A percentile compares a stretch with the other conserved stretches of the same genome.
Conservation (phyloP, 176 grass and related monocot genomes). For the Urochloa ruziziensis region DNA sequence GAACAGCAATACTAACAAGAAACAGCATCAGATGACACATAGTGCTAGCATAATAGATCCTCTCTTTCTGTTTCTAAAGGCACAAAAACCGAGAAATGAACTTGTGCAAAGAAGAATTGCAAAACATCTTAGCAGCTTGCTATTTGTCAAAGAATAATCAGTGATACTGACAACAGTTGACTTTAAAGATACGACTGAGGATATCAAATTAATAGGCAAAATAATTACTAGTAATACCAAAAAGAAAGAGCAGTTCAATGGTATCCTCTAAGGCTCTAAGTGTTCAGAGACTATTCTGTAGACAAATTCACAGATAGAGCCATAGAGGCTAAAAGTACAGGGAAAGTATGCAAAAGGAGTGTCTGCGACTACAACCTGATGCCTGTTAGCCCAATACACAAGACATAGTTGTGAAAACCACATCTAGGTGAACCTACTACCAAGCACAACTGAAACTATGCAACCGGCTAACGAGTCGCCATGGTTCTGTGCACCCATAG, state of each 20-base stretch:
- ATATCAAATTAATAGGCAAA: background rate
- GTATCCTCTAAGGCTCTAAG: background rate
- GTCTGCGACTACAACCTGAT: background rate
- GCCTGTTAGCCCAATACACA: background rate
- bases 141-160: background rate
- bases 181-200: background rate
- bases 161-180: background rate
- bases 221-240: background rate
- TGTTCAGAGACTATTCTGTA: background rate
- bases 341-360: background rate
- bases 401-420: background rate
- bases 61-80: background rate
- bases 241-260: background rate
- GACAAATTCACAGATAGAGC: background rate
- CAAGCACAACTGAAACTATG: slow-evolving; percentile 14
- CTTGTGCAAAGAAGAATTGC: background rate
- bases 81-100: background rate
- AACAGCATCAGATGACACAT: background rate
- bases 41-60: background rate
- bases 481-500: background rate
- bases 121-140: background rate
- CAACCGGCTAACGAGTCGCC: background rate
- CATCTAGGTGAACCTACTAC: slow-evolving; percentile 17
- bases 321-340: background rate
- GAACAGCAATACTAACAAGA: background rate